Evolutionary conservation across 306 rosid species (phyloP).

Genomic region (Albizia julibrissin): DNA sequence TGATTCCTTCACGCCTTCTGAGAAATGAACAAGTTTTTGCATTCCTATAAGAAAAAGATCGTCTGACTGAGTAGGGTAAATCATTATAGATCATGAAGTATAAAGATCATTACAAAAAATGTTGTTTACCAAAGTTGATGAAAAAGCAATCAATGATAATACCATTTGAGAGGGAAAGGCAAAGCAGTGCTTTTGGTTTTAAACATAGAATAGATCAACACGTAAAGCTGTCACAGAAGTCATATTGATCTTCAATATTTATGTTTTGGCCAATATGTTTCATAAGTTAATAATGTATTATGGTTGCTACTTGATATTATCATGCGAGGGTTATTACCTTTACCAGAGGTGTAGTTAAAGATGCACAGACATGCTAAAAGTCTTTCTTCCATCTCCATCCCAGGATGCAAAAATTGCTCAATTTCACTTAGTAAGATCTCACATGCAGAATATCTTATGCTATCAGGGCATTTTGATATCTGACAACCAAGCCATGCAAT

Average conservation of each 20-base stretch:
- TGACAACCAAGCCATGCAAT: constrained; percentile 87
- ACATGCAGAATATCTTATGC: constrained; percentile 56
- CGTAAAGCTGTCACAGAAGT: not conserved
- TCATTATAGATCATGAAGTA: constrained; percentile 16
- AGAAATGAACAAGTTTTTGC: constrained; percentile 70
- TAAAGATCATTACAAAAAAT: constrained; percentile 6
- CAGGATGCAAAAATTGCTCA: constrained; percentile 76
- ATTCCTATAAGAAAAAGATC: constrained; percentile 48
- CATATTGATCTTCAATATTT: not conserved
- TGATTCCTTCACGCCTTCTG: constrained; percentile 81
- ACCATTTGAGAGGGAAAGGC: too few relatives aligned
- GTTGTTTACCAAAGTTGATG: not conserved
- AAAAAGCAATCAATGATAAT: not conserved
- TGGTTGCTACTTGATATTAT: constrained; percentile 10
- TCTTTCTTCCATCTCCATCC: constrained; percentile 72
- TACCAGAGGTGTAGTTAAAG: constrained; percentile 75
- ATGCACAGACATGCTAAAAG: constrained; percentile 79
- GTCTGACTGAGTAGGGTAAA: constrained; percentile 21
- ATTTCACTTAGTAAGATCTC: constrained; percentile 66
- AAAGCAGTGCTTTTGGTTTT: not conserved
- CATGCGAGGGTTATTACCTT: constrained; percentile 48
- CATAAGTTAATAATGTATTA: not conserved
- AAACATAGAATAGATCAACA: constrained; percentile 8
- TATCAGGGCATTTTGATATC: constrained; percentile 56
- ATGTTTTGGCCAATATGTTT: not conserved